phyloP scores from a whole-genome alignment of 768 basidiomycete species.

The Tylopilus cervinicoccineus region DNA sequence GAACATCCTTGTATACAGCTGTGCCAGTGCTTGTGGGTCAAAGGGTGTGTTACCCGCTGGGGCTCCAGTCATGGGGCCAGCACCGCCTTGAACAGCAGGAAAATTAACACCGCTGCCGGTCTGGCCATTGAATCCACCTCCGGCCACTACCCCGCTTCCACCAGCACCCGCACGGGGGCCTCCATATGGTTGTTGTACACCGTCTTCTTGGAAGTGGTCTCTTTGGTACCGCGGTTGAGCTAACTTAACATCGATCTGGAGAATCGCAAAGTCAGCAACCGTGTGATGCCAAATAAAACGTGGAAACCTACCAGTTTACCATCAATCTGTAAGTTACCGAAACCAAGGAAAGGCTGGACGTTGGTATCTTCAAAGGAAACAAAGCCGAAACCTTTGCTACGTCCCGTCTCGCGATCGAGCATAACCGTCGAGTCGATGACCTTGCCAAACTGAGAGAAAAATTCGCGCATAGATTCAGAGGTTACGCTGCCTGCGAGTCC shows the following conservation, averaged over 20 bases:
- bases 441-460: slow-evolving; percentile 91
- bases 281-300: background rate
- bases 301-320: slow-evolving; percentile 77
- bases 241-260: slow-evolving; percentile 93
- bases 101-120: slow-evolving; percentile 35
- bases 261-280: background rate
- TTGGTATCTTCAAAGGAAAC: slow-evolving; percentile 93
- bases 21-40: slow-evolving; percentile 89
- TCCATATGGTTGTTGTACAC: slow-evolving; percentile 20
- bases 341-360: slow-evolving; percentile 83
- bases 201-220: slow-evolving; percentile 54
- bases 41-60: slow-evolving; percentile 60
- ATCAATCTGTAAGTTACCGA: slow-evolving; percentile 88
- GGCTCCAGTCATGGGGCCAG: slow-evolving; percentile 23
- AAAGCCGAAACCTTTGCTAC: slow-evolving; percentile 97
- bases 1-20: slow-evolving; percentile 95
- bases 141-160: slow-evolving; percentile 9
- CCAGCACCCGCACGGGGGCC: slow-evolving; percentile 8
- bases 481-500: slow-evolving; percentile 90
- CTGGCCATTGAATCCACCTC: slow-evolving; percentile 31
- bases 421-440: slow-evolving; percentile 99
- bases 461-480: slow-evolving; percentile 88
- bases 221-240: slow-evolving; percentile 89
- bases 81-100: slow-evolving; percentile 23
- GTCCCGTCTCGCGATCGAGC: slow-evolving; percentile 92